Base-by-base conservation (phyloP, 73 alveolate species). In the Durusdinium trenchii region DNA sequence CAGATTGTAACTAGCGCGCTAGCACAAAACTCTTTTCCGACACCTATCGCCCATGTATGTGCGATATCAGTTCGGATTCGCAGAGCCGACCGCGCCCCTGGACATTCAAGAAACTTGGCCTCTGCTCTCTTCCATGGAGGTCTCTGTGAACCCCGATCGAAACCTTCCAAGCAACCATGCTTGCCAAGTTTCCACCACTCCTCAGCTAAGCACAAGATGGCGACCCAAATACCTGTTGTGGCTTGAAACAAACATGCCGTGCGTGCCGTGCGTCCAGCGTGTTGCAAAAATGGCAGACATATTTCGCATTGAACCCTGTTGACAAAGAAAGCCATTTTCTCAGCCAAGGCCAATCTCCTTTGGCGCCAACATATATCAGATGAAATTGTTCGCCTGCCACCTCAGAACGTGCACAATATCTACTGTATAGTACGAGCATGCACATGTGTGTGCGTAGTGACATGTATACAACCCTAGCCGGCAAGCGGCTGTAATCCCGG, bases 271-370 rank as follows among this genome's bases (percentile, higher is more conserved):
- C n/a, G n/a, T n/a, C n/a, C n/a, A n/a, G 20, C 16, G 14, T 6
- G 36, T 12, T 14, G 46, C 91, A 81, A 7, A 47, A 48, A 47
- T 81, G 91, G 69, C 91, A 81, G 4, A 47, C 26, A 2, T 67
- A 23, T 23, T 16, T 2, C 6, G 48, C 2, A 2, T 4, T 46
- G 26, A 32, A 48, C 30, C 91, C 91, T 0, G 71, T 47, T 4
- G 18, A 14, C 0, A 81, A 35, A 10, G 42, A 20, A 3, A 35
- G 35, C 6, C 48, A 26, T 48, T 81, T 81, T 30, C 91, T 16
- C 6, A 81, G 50, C 16, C 40, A 81, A 20, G 91, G 91, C 91
- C 91, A 81, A 48, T 81, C 91, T 5, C 91, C 91, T 42, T 81
- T 81, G 38, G 50, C 16, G n/a, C 91, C 91, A 0, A 47, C 46